Conservation (phyloP, 306 rosid genomes). For the Vigna mungo region DNA sequence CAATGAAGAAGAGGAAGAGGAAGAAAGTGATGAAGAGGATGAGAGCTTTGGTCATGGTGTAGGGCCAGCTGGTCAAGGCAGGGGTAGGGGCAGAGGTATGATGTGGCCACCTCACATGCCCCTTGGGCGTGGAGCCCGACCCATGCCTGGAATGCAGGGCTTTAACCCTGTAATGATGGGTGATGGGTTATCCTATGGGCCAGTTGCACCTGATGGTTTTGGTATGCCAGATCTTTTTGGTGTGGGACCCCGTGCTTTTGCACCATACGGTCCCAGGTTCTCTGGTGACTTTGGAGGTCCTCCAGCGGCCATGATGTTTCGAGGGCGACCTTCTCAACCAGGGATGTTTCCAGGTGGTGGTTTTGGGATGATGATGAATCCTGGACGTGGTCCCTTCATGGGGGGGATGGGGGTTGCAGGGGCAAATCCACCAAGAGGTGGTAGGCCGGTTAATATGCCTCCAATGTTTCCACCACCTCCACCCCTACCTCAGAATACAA, state of each 20-base stretch:
- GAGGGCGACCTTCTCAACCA: conserved; percentile 88
- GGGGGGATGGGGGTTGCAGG: conserved; percentile 93
- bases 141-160: conserved; percentile 91
- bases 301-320: conserved; percentile 90
- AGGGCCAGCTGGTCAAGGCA: conserved; percentile 74
- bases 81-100: conserved; percentile 96
- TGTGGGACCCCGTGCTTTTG: conserved; percentile 87
- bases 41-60: conserved; percentile 74
- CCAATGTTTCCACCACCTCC: conserved; percentile 86
- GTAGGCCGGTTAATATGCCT: conserved; percentile 82
- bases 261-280: conserved; percentile 91
- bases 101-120: conserved; percentile 99
- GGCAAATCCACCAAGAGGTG: conserved; percentile 69
- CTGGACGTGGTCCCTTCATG: conserved; percentile 88
- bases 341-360: conserved; percentile 94
- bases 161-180: conserved; percentile 95
- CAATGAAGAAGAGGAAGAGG: conserved; percentile 99
- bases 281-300: conserved; percentile 85
- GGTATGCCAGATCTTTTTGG: conserved; percentile 91
- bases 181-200: conserved; percentile 91
- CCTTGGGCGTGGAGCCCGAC: conserved; percentile 86
- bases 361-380: conserved; percentile 98
- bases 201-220: conserved; percentile 87
- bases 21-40: conserved; percentile 98
- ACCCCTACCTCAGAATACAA: conserved; percentile 64